These are phyloP conservation scores for Phaffia tasmanica DNA, from an alignment of 768 basidiomycete species.

Conservation along the genomic window DNA sequence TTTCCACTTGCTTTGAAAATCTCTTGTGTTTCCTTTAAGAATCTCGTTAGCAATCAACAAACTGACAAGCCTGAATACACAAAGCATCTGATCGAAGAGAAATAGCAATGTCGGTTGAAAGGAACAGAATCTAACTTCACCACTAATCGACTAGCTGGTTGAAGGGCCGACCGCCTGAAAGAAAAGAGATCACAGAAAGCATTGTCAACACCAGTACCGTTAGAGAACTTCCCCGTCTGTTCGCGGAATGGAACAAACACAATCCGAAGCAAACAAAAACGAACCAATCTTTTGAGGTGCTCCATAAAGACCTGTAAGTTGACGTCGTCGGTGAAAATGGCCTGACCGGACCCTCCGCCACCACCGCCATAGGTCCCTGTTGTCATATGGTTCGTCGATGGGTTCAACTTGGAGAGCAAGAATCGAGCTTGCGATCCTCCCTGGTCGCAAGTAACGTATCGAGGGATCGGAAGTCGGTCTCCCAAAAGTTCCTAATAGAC, in stretches of 20 bases:
- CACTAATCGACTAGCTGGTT: slow-evolving; percentile 31
- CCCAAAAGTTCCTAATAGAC: slow-evolving; percentile 67
- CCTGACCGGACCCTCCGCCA: slow-evolving; percentile 51
- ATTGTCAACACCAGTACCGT: background rate
- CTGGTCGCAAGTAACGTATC: slow-evolving; percentile 96
- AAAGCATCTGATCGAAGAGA: no score
- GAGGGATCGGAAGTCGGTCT: slow-evolving; percentile 92
- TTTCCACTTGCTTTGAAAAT: no score
- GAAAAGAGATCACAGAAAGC: background rate
- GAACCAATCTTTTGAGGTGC: slow-evolving; percentile 76
- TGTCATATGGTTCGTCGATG: slow-evolving; percentile 95
- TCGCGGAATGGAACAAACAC: background rate
- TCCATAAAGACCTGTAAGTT: slow-evolving; percentile 98
- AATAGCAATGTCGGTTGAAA: no score
- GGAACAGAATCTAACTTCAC: no score
- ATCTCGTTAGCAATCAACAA: no score
- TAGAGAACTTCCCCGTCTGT: background rate
- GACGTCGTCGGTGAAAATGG: slow-evolving; percentile 98
- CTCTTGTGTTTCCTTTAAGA: no score
- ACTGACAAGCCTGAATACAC: no score
- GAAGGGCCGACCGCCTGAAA: slow-evolving; percentile 36
- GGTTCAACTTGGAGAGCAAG: slow-evolving; percentile 88
- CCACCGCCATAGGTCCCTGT: slow-evolving; percentile 68
- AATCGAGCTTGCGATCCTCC: slow-evolving; percentile 98
- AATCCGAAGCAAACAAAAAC: slow-evolving; percentile 13